Evolutionary conservation across 495 filamentous ascomycete genomes (phyloP), one percentile per base, ranked within the genome.

Genomic region (Penicillium arizonense): DNA sequence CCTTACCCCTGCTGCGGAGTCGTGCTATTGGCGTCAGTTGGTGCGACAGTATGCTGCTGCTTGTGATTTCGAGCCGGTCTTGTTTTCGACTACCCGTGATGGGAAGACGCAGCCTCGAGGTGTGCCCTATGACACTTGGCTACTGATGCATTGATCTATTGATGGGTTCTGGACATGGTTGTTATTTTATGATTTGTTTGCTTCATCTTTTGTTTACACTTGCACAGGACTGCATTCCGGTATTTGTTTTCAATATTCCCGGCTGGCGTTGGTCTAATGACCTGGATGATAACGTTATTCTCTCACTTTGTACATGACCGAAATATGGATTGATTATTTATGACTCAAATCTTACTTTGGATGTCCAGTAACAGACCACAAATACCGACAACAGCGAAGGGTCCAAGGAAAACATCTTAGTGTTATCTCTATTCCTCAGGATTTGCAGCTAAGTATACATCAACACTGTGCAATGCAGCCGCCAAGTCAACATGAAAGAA

Each of bases 401-500:
- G 6, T 10, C 2, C 5, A 30, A 0, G 2, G 35, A 37, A 37
- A 37, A 14, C 13, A 16, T 34, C 14, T 34, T n/a, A 18, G n/a
- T 21, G 11, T 46, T 10, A 14, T 7, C 8, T 20, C 26, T n/a
- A 47, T 3, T 0, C 1, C 5, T 21, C 21, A 47, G 32, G 23
- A 30, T 30, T 26, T 18, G 21, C 14, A 7, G 40, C 50, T 11
- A 38, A 28, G 24, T 38, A 52, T 18, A 14, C n/a, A 39, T 52
- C 50, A 13, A 52, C 91, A 67, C 87, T 92, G 66, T 93, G 86
- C 64, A 96, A 62, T 23, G 92, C 92, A 61, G 87, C 92, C 12
- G 90, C 95, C 16, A 97, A 70, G 66, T 97, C 92, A 48, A 91
- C 80, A 59, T 96, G 92, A 80, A 96, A 96, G 47, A 95, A 79